A percentile compares a stretch with the other conserved stretches of the same genome.
phyloP scores from a whole-genome alignment of 352 stramenopile genomes.

The Phytophthora hybrid region DNA sequence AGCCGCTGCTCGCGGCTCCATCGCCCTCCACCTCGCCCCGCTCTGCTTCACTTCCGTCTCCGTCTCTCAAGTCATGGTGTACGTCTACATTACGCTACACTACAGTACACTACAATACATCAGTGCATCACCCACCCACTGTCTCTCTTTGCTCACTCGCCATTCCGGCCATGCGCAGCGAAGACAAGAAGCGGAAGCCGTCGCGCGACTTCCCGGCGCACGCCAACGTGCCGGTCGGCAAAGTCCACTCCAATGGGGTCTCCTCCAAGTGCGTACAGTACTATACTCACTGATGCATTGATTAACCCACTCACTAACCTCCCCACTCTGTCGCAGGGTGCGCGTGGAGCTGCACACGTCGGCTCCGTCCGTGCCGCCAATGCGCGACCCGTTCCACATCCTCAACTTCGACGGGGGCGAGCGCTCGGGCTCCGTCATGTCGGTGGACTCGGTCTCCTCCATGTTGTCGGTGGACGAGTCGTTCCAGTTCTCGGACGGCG shows the following conservation, averaged over 20 bases:
- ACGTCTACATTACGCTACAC: constrained; percentile 6
- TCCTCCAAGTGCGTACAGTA: constrained; percentile 47
- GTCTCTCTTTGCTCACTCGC: constrained; percentile 16
- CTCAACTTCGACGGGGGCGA: constrained; percentile 57
- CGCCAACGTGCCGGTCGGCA: constrained; percentile 70
- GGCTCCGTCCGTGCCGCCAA: constrained; percentile 62
- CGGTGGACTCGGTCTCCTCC: constrained; percentile 64
- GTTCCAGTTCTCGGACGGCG: constrained; percentile 51
- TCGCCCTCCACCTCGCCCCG: neutral
- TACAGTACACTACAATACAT: too few relatives aligned
- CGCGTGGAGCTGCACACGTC: constrained; percentile 62
- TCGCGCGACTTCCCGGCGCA: constrained; percentile 82
- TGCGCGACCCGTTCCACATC: constrained; percentile 85
- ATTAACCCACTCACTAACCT: constrained; percentile 4
- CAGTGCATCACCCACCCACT: too few relatives aligned
- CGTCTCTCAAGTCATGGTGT: constrained; percentile 38
- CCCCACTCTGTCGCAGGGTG: constrained; percentile 30
- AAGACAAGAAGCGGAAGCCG: constrained; percentile 89
- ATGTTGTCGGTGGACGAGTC: constrained; percentile 71
- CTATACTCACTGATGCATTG: too few relatives aligned
- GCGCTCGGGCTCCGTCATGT: constrained; percentile 66
- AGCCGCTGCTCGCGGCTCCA: constrained; percentile 10
- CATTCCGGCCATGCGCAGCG: constrained; percentile 36
- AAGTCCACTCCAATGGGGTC: constrained; percentile 52
- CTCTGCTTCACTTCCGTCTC: constrained; percentile 6